Conservation (phyloP, 148 eudicot species). For the Agrostemma githago region DNA sequence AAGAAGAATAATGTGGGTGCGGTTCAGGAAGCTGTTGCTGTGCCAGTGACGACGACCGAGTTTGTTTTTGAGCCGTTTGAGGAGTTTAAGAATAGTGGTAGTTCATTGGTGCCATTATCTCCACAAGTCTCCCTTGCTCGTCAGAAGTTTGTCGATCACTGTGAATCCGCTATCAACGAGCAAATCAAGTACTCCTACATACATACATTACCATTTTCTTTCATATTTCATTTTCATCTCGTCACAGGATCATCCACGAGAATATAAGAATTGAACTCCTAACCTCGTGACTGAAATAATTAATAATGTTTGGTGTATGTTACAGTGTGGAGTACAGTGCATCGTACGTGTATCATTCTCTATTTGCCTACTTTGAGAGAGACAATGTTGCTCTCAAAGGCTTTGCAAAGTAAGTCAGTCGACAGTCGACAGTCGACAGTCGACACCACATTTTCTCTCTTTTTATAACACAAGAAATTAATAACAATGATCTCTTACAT, state of each 20-base stretch:
- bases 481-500: background rate
- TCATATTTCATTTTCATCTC: too few species aligned
- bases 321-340: slow-evolving; percentile 82
- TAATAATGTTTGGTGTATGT: slow-evolving; percentile 19
- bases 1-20: slow-evolving; percentile 13
- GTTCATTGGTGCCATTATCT: slow-evolving; percentile 41
- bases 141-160: slow-evolving; percentile 40
- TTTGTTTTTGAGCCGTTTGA: slow-evolving; percentile 67
- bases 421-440: too few species aligned
- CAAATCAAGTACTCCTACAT: slow-evolving; percentile 60
- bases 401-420: slow-evolving; percentile 73
- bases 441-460: too few species aligned
- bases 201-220: background rate
- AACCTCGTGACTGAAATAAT: too few species aligned
- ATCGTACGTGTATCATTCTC: slow-evolving; percentile 71
- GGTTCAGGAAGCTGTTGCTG: slow-evolving; percentile 31
- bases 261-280: too few species aligned
- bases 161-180: slow-evolving; percentile 72
- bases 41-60: background rate
- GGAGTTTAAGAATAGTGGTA: slow-evolving; percentile 55
- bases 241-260: too few species aligned
- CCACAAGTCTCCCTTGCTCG: slow-evolving; percentile 58
- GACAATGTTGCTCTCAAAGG: slow-evolving; percentile 80
- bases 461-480: too few species aligned
- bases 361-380: slow-evolving; percentile 76